Evolutionary conservation across 805 yeast species (phyloP), one percentile per base, ranked within the genome.

Genomic region (Kodamaea lidongshanica): DNA sequence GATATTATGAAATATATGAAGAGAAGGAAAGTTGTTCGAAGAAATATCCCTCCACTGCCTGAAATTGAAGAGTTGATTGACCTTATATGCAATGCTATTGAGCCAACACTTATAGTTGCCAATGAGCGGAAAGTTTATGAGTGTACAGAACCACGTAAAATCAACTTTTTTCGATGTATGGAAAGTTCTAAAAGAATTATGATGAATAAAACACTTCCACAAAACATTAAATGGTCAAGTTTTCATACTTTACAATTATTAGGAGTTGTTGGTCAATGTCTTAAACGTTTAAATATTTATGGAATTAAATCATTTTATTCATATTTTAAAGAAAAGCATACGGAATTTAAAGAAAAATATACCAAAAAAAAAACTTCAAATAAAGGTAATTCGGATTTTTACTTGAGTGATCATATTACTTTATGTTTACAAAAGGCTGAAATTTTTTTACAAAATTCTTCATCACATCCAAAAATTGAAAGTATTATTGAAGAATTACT

Each of bases 1-100:
- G 97, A 94, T 51, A 79, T 86, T 7, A 59, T 64, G n/a, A 77
- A 70, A 46, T 86, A 88, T 46, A 79, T 89, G 68, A 87, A 83
- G 44, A 54, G 61, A 10, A 80, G 82, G 34, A 68, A 65, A 11
- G 66, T 80, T 5, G 79, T 72, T 16, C 70, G 79, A 45, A 56
- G 81, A 5, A 67, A 69, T 2, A 77, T 83, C 9, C 70, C 61
- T 1, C 52, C 65, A 7, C 67, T 73, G 1, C 52, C 56, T 1
- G 84, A 79, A 17, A 79, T 84, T 34, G 54, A 56, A 9, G 74
- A 70, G 19, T 60, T 79, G 5, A 57, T 79, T 16, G 74, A 70
- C 4, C 55, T 71, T 16, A 41, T 84, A 6, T 65, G 76, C n/a
- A 61, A 58, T 3, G 92, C 92, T 0, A 66, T 80, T n/a, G 59